phyloP scores from a whole-genome alignment of 768 basidiomycete species.

The Trichaptum fuscoviolaceum region DNA sequence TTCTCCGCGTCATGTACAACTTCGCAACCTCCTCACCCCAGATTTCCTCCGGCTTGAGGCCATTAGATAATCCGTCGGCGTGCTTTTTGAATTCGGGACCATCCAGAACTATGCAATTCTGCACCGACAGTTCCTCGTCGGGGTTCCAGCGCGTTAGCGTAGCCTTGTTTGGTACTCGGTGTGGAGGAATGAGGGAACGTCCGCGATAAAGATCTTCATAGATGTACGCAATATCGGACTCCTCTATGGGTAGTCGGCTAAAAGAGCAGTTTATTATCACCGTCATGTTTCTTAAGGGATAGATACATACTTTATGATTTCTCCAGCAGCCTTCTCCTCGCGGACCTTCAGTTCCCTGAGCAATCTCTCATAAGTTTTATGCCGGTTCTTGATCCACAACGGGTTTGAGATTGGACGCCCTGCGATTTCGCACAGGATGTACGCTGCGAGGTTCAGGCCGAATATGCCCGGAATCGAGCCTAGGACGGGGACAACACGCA shows the following conservation, averaged over 20 bases:
- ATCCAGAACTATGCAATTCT: conserved; percentile 87
- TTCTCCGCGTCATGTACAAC: neutral
- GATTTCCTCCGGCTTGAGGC: conserved; percentile 41
- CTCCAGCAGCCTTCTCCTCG: conserved; percentile 63
- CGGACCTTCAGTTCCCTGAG: conserved; percentile 70
- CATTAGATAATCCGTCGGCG: conserved; percentile 30
- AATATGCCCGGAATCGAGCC: conserved; percentile 88
- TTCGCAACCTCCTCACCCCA: conserved; percentile 62
- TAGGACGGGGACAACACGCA: conserved; percentile 89
- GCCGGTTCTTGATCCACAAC: conserved; percentile 78
- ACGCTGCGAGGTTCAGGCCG: conserved; percentile 85
- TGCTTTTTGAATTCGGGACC: conserved; percentile 69
- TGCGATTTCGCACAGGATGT: conserved; percentile 81
- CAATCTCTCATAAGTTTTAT: conserved; percentile 77
- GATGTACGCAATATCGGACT: conserved; percentile 76
- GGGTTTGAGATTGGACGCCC: conserved; percentile 81
- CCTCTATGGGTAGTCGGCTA: conserved; percentile 74
- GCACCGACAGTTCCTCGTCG: conserved; percentile 51
- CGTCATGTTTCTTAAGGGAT: neutral
- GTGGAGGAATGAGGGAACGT: conserved; percentile 74
- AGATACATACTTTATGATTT: conserved; percentile 45
- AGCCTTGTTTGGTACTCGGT: conserved; percentile 66
- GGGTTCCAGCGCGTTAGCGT: conserved; percentile 81
- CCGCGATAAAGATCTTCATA: conserved; percentile 86
- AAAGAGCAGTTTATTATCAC: conserved; percentile 1